These are phyloP conservation scores for Colletotrichum musicola DNA, from an alignment of 2,329 filamentous ascomycete species.

Conservation along the genomic window DNA sequence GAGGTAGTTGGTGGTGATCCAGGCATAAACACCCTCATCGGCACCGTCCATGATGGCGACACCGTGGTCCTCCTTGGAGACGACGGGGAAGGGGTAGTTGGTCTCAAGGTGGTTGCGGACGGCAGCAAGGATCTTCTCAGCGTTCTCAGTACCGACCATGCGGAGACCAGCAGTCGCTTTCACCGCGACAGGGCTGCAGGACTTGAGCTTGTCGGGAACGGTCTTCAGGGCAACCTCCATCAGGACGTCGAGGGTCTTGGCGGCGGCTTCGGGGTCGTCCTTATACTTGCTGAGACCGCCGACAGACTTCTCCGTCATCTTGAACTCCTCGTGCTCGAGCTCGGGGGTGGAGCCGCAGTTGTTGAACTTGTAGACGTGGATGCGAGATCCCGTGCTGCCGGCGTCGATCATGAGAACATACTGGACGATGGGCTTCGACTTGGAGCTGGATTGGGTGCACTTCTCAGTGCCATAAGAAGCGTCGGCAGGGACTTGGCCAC, in stretches of 20 bases:
- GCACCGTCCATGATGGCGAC: slow-evolving; percentile 98
- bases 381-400: slow-evolving; percentile 95
- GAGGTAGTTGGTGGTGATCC: slow-evolving; percentile 99
- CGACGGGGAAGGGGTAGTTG: slow-evolving; percentile 93
- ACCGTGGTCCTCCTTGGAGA: slow-evolving; percentile 85
- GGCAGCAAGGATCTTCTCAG: slow-evolving; percentile 85
- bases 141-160: slow-evolving; percentile 84
- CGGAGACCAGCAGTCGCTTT: slow-evolving; percentile 97
- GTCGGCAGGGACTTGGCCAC: slow-evolving; percentile 69
- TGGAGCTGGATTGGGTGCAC: slow-evolving; percentile 86
- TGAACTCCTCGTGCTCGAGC: slow-evolving; percentile 91
- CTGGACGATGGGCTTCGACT: slow-evolving; percentile 93
- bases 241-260: slow-evolving; percentile 88
- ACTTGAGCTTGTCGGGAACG: slow-evolving; percentile 89
- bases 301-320: slow-evolving; percentile 89
- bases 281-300: slow-evolving; percentile 90
- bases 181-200: slow-evolving; percentile 95
- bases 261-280: slow-evolving; percentile 86
- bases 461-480: slow-evolving; percentile 75
- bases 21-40: slow-evolving; percentile 97
- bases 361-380: slow-evolving; percentile 99
- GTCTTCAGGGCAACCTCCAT: slow-evolving; percentile 86
- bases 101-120: slow-evolving; percentile 88
- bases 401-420: slow-evolving; percentile 99
- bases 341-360: slow-evolving; percentile 97